Evolutionary conservation across 2,329 filamentous ascomycete genomes (phyloP), one percentile per base, ranked within the genome.

Genomic region (Sclerotinia trifoliorum): DNA sequence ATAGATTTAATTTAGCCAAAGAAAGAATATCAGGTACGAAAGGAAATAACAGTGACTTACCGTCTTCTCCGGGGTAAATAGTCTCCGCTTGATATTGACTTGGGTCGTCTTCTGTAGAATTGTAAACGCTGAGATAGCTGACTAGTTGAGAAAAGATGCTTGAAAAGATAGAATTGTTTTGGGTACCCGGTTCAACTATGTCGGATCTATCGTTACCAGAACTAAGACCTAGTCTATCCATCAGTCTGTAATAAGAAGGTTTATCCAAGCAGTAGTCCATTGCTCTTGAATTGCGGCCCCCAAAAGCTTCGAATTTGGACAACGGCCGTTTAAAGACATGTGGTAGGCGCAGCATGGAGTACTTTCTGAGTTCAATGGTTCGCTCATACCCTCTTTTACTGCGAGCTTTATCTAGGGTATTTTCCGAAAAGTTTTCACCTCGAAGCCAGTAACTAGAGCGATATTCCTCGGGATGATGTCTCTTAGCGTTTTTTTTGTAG

Each of bases 211-310:
- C 32, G 21, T 13, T n/a, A 32, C 29, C 21, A 35, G 26, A 11
- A 19, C 2, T 0, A 2, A 54, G 7, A 15, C 44, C n/a, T 3
- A 61, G 13, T 61, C 57, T 61, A 6, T 32, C 44, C 26, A 26
- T 61, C 1, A 61, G 44, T 29, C 57, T 61, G 24, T 61, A 26
- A 61, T 61, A 61, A 61, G 57, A 61, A 19, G 35, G n/a, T 24
- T 29, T n/a, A 24, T 61, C 57, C 26, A 61, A 26, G 0, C 57
- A 24, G 21, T 60, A 42, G 10, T 26, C 10, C 11, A 24, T 26
- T 26, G 57, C 35, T 19, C 13, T 19, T 6, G 35, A n/a, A 6
- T 60, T 35, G 24, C 5, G 4, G 7, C 39, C 42, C 24, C n/a
- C 35, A 26, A 61, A 42, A 21, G 57, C 2, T 24, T 46, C 24